Evolutionary conservation across 345 rosid species (phyloP).

Genomic region (Lagerstroemia speciosa): DNA sequence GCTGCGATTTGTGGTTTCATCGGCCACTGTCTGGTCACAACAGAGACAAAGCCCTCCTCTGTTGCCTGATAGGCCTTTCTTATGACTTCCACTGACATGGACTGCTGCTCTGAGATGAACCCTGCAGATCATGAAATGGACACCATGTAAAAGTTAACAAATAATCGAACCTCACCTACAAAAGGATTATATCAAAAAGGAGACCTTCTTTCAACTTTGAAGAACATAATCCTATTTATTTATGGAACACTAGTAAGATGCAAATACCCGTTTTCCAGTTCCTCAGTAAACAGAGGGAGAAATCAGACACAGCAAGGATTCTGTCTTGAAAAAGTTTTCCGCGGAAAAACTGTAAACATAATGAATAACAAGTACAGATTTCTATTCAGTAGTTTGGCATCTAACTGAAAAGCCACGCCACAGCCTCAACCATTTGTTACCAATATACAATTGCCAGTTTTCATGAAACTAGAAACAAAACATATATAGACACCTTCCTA

Average conservation of each 20-base stretch:
- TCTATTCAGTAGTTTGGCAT: too few relatives aligned
- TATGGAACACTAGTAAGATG: too few relatives aligned
- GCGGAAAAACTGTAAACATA: too few relatives aligned
- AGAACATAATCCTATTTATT: too few relatives aligned
- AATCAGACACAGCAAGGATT: too few relatives aligned
- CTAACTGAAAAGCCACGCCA: background rate
- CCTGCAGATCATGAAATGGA: constrained; percentile 16
- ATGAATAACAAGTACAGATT: too few relatives aligned
- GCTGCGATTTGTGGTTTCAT: constrained; percentile 44
- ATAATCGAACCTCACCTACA: background rate
- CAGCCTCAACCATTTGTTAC: too few relatives aligned
- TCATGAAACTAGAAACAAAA: background rate
- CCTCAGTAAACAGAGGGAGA: too few relatives aligned
- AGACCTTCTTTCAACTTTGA: background rate
- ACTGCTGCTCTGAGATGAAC: constrained; percentile 35
- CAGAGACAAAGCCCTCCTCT: constrained; percentile 40
- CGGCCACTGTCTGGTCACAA: constrained; percentile 40
- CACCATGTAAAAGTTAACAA: background rate
- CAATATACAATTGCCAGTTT: background rate
- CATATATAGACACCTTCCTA: background rate
- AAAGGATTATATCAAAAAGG: background rate
- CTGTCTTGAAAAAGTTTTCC: too few relatives aligned
- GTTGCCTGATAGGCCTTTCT: constrained; percentile 44
- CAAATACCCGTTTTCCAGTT: too few relatives aligned
- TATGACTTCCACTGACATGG: constrained; percentile 37